A percentile compares a stretch with the other conserved stretches of the same genome.
These are phyloP conservation scores for Polytolypa hystricis DNA, from an alignment of 2,329 filamentous ascomycete genomes.

Conservation along the genomic window DNA sequence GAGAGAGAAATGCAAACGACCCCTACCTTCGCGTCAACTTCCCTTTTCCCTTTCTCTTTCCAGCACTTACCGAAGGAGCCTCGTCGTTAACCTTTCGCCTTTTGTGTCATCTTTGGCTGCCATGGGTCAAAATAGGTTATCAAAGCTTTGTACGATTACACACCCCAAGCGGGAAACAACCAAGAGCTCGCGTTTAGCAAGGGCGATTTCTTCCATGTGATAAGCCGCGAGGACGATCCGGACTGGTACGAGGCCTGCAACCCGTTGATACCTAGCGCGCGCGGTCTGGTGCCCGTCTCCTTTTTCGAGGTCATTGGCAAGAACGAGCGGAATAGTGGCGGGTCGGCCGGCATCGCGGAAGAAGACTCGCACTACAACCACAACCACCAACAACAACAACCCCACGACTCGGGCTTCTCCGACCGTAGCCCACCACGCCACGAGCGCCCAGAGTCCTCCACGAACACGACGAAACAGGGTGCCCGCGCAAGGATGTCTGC, in stretches of 20 bases:
- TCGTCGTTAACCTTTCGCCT: constrained; percentile 9
- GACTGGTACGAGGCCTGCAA: constrained; percentile 99
- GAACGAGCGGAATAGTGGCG: constrained; percentile 78
- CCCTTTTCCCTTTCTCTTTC: constrained; percentile 8
- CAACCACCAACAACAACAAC: constrained; percentile 41
- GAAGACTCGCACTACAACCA: constrained; percentile 15
- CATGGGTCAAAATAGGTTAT: constrained; percentile 85
- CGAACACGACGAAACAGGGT: constrained; percentile 22
- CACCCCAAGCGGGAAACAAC: constrained; percentile 50
- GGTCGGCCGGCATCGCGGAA: constrained; percentile 47
- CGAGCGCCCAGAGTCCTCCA: constrained; percentile 24
- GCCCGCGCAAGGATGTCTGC: constrained; percentile 33
- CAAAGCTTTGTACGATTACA: constrained; percentile 88
- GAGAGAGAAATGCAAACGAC: no score
- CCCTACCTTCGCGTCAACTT: no score
- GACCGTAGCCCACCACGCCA: constrained; percentile 38
- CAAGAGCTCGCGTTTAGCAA: constrained; percentile 85
- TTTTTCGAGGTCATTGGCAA: constrained; percentile 91
- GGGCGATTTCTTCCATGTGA: constrained; percentile 97
- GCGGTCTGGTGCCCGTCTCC: constrained; percentile 83
- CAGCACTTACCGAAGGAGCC: constrained; percentile 1
- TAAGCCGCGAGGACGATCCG: constrained; percentile 82
- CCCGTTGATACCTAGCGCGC: constrained; percentile 68
- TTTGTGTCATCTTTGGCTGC: constrained; percentile 3
- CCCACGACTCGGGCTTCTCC: constrained; percentile 86